phyloP scores from a whole-genome alignment of 2,329 filamentous ascomycete genomes.

The Nothopassalora personata region DNA sequence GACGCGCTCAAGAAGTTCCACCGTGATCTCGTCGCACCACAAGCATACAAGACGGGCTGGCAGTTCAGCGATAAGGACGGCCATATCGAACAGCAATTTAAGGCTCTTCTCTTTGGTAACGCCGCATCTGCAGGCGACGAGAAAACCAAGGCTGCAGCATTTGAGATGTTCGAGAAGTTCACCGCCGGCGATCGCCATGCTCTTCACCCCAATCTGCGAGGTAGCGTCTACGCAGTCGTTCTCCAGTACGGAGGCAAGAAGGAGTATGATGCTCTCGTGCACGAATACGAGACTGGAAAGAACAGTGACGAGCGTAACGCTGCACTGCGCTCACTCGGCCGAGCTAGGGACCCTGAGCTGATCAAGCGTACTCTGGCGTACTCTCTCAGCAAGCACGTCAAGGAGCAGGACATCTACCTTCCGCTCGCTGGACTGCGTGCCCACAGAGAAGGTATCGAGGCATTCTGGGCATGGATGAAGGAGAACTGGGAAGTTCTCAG shows the following conservation, averaged over 20 bases:
- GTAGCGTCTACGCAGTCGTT: slow-evolving; percentile 78
- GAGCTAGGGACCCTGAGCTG: slow-evolving; percentile 69
- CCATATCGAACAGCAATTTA: slow-evolving; percentile 91
- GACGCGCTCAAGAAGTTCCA: slow-evolving; percentile 81
- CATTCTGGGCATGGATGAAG: slow-evolving; percentile 77
- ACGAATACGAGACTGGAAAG: slow-evolving; percentile 68
- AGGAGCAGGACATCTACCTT: slow-evolving; percentile 91
- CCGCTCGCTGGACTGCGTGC: slow-evolving; percentile 73
- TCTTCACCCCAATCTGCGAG: slow-evolving; percentile 86
- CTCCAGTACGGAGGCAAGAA: slow-evolving; percentile 78
- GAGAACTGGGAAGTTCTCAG: slow-evolving; percentile 81
- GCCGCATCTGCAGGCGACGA: slow-evolving; percentile 78
- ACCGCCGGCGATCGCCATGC: slow-evolving; percentile 71
- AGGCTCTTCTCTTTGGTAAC: slow-evolving; percentile 79
- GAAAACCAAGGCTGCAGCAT: slow-evolving; percentile 69
- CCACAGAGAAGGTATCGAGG: slow-evolving; percentile 71
- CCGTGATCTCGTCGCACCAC: slow-evolving; percentile 67
- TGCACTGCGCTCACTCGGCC: slow-evolving; percentile 75
- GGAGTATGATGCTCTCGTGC: slow-evolving; percentile 74
- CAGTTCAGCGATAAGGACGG: slow-evolving; percentile 76
- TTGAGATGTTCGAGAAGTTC: slow-evolving; percentile 87
- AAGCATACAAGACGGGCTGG: slow-evolving; percentile 86
- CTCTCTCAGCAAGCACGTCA: slow-evolving; percentile 73
- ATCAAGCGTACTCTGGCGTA: slow-evolving; percentile 76
- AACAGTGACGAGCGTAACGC: slow-evolving; percentile 89